phyloP scores from a whole-genome alignment of 2,329 filamentous ascomycete genomes.

The Fusarium clavum region DNA sequence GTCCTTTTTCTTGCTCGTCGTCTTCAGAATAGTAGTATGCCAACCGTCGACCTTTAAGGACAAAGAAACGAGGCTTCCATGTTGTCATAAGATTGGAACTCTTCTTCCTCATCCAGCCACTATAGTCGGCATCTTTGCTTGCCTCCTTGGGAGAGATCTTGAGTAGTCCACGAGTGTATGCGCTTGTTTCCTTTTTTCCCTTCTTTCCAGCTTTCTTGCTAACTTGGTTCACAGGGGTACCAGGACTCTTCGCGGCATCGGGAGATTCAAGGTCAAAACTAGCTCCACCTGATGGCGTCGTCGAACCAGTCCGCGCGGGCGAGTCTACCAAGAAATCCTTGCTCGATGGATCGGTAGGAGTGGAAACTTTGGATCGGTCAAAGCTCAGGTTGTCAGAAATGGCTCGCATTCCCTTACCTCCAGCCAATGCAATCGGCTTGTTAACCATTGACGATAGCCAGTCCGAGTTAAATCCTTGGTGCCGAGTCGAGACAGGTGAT shows the following conservation, averaged over 20 bases:
- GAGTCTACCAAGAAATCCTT: constrained; percentile 55
- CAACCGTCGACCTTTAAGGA: constrained; percentile 88
- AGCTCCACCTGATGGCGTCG: constrained; percentile 70
- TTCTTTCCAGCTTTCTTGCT: constrained; percentile 71
- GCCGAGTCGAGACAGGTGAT: constrained; percentile 59
- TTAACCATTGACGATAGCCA: constrained; percentile 65
- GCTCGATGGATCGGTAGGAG: constrained; percentile 60
- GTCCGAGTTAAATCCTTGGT: constrained; percentile 62
- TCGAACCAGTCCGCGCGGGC: constrained; percentile 79
- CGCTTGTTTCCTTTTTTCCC: constrained; percentile 93
- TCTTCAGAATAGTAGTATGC: constrained; percentile 97
- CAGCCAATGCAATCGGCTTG: constrained; percentile 62
- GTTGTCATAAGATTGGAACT: constrained; percentile 96
- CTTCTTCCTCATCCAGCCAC: constrained; percentile 99
- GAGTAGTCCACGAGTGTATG: constrained; percentile 86
- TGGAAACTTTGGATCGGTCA: constrained; percentile 64
- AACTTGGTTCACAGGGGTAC: constrained; percentile 59
- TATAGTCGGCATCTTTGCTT: constrained; percentile 89
- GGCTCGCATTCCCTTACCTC: constrained; percentile 78
- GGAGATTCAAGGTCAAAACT: constrained; percentile 86
- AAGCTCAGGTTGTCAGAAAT: constrained; percentile 81
- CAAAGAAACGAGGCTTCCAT: constrained; percentile 97
- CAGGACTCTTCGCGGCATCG: constrained; percentile 69
- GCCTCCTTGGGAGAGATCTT: constrained; percentile 86
- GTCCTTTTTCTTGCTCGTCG: constrained; percentile 90